Percentiles rank a stretch among this genome's conserved stretches.
Evolutionary conservation across 2,329 filamentous ascomycete species (phyloP).

Genomic region (Sporothrix curviconia): DNA sequence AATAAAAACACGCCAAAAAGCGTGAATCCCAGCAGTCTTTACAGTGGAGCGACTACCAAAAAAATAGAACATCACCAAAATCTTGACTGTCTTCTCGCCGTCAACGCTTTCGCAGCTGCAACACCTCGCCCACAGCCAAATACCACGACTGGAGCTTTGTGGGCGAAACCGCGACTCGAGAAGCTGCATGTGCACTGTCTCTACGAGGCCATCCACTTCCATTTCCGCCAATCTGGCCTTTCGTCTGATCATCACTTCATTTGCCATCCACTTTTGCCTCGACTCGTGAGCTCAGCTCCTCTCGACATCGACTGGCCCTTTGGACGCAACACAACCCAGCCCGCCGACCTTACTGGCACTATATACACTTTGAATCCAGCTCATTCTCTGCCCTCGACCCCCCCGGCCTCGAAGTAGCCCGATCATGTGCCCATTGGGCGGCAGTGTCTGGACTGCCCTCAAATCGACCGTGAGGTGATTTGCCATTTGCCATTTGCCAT

Average conservation of each 20-base stretch:
- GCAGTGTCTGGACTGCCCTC: background rate
- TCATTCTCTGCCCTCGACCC: no score
- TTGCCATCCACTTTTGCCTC: no score
- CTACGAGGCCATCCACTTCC: no score
- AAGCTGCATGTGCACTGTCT: background rate
- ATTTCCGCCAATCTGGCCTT: no score
- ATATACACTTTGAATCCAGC: no score
- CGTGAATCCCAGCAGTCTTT: background rate
- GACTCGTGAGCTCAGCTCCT: no score
- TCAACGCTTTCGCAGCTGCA: background rate
- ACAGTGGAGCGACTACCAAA: background rate
- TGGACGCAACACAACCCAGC: no score
- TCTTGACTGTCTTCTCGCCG: background rate
- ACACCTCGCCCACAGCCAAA: background rate
- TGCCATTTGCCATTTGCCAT: no score
- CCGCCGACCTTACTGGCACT: no score
- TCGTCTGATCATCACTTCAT: no score
- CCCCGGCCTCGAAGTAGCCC: background rate
- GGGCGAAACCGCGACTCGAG: background rate
- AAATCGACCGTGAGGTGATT: constrained; percentile 7
- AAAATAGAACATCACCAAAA: background rate
- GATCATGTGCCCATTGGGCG: constrained; percentile 14
- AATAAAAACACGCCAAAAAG: background rate
- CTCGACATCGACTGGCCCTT: no score
- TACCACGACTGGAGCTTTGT: background rate